Conservation (phyloP, 2,329 filamentous ascomycete species). For the Pseudofabraea citricarpa region DNA sequence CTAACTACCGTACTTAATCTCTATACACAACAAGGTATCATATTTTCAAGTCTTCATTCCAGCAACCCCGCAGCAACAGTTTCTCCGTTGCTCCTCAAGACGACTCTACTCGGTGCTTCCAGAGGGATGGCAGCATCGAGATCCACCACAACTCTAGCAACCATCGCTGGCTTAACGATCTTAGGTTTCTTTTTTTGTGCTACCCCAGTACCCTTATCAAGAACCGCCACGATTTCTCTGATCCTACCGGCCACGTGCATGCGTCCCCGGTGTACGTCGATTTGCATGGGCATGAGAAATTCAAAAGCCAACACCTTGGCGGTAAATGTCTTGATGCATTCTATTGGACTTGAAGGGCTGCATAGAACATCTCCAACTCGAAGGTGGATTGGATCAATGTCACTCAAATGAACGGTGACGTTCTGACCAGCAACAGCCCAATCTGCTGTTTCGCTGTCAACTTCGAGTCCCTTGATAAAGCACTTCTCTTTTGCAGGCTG, state of each 20-base stretch:
- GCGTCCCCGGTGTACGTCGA: constrained; percentile 84
- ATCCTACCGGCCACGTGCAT: constrained; percentile 76
- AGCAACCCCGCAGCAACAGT: constrained; percentile 86
- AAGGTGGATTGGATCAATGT: constrained; percentile 81
- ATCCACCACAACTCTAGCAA: constrained; percentile 74
- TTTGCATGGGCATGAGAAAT: constrained; percentile 78
- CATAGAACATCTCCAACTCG: constrained; percentile 85
- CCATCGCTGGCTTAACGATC: constrained; percentile 72
- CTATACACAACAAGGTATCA: too few relatives aligned
- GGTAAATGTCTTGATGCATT: constrained; percentile 68
- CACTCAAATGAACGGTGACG: constrained; percentile 73
- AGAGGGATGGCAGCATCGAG: constrained; percentile 71
- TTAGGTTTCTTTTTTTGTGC: constrained; percentile 77
- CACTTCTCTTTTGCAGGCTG: constrained; percentile 80
- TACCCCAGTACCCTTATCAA: constrained; percentile 77
- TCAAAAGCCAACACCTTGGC: constrained; percentile 88
- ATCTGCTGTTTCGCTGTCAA: constrained; percentile 67
- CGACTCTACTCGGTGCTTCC: constrained; percentile 74
- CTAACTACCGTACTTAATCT: too few relatives aligned
- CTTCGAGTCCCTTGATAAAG: constrained; percentile 74
- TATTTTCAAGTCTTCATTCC: constrained; percentile 51
- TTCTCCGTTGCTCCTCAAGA: constrained; percentile 73
- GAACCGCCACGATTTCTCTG: constrained; percentile 60
- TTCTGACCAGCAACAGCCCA: constrained; percentile 95
- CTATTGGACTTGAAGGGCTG: constrained; percentile 59